phyloP scores from a whole-genome alignment of 2,329 filamentous ascomycete genomes.

The Cladosporium cucumerinum region DNA sequence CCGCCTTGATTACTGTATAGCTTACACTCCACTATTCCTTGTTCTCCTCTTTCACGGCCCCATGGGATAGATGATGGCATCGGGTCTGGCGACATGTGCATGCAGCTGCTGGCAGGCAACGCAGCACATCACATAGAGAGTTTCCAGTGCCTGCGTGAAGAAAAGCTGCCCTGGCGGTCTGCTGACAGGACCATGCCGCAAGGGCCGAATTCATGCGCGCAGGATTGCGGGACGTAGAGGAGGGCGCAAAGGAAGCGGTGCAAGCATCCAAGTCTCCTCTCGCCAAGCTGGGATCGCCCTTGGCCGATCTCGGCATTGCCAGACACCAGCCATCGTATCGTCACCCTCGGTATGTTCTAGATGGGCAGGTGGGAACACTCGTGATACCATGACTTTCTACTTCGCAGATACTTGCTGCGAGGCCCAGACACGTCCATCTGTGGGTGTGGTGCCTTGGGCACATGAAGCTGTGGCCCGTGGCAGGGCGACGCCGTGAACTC shows the following conservation, averaged over 20 bases:
- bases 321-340: background rate
- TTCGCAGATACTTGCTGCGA: background rate
- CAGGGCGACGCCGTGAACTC: background rate
- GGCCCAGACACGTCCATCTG: background rate
- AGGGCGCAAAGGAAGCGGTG: background rate
- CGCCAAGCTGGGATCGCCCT: slow-evolving; percentile 13
- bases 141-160: background rate
- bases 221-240: slow-evolving; percentile 1
- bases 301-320: slow-evolving; percentile 9
- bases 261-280: slow-evolving; percentile 8
- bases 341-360: background rate
- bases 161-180: slow-evolving; percentile 1
- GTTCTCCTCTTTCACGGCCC: background rate
- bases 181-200: background rate
- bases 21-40: background rate
- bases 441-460: background rate
- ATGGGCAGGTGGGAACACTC: background rate
- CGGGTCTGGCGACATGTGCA: background rate
- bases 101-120: background rate
- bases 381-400: background rate
- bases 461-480: background rate
- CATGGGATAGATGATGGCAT: background rate
- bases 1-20: slow-evolving; percentile 1
- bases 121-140: background rate
- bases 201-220: background rate